A percentile compares a stretch with the other conserved stretches of the same genome.
These are phyloP conservation scores for Glonium stellatum DNA, from an alignment of 495 filamentous ascomycete genomes.

Conservation along the genomic window DNA sequence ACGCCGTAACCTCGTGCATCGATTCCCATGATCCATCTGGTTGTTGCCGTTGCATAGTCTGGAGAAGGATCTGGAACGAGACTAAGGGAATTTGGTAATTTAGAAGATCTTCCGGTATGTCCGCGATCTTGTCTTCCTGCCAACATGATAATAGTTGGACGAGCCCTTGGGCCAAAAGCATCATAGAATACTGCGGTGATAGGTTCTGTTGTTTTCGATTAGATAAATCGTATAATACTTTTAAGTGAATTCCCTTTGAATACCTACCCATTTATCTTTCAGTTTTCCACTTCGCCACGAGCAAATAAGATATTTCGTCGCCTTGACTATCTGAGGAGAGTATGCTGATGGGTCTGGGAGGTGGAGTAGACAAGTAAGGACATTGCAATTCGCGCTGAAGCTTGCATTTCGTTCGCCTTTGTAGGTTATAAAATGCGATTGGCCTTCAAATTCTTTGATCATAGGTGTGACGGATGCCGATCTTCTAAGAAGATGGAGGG, in stretches of 20 bases:
- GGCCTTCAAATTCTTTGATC: constrained; percentile 20
- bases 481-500: constrained; percentile 14
- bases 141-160: constrained; percentile 12
- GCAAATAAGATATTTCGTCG: constrained; percentile 7
- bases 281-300: constrained; percentile 14
- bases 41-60: constrained; percentile 17
- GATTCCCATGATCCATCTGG: constrained; percentile 23
- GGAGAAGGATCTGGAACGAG: constrained; percentile 15
- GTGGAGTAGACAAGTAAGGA: constrained; percentile 16
- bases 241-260: neutral
- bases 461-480: constrained; percentile 13
- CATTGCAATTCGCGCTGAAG: constrained; percentile 21
- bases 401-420: constrained; percentile 19
- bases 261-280: constrained; percentile 23
- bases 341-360: constrained; percentile 13
- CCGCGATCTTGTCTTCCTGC: constrained; percentile 15
- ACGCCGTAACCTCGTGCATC: constrained; percentile 20
- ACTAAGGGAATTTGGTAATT: constrained; percentile 13
- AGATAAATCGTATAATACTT: neutral
- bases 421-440: constrained; percentile 20
- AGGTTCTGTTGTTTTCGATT: constrained; percentile 11
- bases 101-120: constrained; percentile 6
- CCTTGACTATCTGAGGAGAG: constrained; percentile 20
- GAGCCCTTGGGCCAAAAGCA: constrained; percentile 17
- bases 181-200: constrained; percentile 24